Evolutionary conservation across 2,329 filamentous ascomycete species (phyloP), one percentile per base, ranked within the genome.

Genomic region (Sphaerostilbella broomeana): DNA sequence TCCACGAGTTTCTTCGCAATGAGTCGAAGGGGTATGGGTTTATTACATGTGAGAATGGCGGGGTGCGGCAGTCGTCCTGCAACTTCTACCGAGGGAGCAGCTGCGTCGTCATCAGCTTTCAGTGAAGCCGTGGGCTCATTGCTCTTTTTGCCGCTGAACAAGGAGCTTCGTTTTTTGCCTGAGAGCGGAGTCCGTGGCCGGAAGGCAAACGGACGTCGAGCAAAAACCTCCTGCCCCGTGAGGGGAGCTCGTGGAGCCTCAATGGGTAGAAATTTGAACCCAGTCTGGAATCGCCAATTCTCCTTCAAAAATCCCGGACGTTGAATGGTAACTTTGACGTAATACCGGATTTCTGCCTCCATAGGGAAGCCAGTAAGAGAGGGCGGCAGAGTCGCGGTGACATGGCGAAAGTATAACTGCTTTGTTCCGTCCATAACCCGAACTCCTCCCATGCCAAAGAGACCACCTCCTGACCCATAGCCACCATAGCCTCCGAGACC

Each of bases 281-380:
- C 78, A 24, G 72, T 55, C 46, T 75, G 67, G 47, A 72, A 70
- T 15, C 89, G 73, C 60, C 87, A 84, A 54, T 95, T 95, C 63
- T 95, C 88, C 57, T 90, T 90, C 62, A 94, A 86, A 43, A 95
- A 73, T 11, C 84, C 81, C 0, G 88, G 87, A n/a, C 88, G 73
- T 54, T 88, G 86, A 5, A 97, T 80, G 0, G 92, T 97, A n/a
- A 84, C 87, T 60, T 98, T 98, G 57, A 97, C 74, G 58, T 86
- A 98, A 63, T 98, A 98, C 50, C 81, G 77, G 44, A 97, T 89
- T 62, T 95, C 88, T 16, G 89, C 90, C 60, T 89, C 79, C 21
- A 82, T 83, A 0, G 86, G 86, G 49, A 92, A 89, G 3, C 86
- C 87, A n/a, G 76, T 85, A 38, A 97, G 67, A 4, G 88, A 94